Conservation (phyloP, 345 rosid species). For the Rhodamnia rubescens region DNA sequence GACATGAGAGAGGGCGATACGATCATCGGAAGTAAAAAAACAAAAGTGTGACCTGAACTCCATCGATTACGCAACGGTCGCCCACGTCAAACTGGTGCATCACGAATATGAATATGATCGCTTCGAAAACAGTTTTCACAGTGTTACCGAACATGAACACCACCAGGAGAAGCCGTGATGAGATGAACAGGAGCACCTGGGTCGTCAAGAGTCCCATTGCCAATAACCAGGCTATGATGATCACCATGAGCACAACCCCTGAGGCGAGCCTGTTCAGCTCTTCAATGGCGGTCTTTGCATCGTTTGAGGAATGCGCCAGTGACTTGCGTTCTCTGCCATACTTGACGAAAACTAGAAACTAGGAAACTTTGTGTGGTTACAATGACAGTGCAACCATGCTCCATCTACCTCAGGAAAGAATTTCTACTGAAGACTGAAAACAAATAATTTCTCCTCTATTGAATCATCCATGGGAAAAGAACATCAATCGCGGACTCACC, state of each 20-base stretch:
- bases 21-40: neutral
- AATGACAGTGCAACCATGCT: neutral
- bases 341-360: neutral
- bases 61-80: constrained; percentile 63
- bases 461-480: neutral
- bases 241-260: constrained; percentile 16
- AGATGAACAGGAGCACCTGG: constrained; percentile 31
- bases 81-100: constrained; percentile 71
- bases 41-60: constrained; percentile 33
- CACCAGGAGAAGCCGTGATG: constrained; percentile 34
- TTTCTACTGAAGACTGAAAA: neutral
- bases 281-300: constrained; percentile 49
- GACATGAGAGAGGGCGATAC: neutral
- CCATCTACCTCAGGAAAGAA: neutral
- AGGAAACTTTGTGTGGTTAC: neutral
- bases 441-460: neutral
- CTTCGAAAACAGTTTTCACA: constrained; percentile 41
- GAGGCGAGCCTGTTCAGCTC: constrained; percentile 45
- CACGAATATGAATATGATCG: constrained; percentile 60
- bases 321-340: constrained; percentile 27
- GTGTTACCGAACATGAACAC: constrained; percentile 46
- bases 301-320: constrained; percentile 44
- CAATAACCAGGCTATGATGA: constrained; percentile 25
- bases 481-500: constrained; percentile 13
- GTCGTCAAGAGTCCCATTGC: constrained; percentile 42